phyloP scores from a whole-genome alignment of 2,329 filamentous ascomycete genomes.

The Claviceps quebecensis region DNA sequence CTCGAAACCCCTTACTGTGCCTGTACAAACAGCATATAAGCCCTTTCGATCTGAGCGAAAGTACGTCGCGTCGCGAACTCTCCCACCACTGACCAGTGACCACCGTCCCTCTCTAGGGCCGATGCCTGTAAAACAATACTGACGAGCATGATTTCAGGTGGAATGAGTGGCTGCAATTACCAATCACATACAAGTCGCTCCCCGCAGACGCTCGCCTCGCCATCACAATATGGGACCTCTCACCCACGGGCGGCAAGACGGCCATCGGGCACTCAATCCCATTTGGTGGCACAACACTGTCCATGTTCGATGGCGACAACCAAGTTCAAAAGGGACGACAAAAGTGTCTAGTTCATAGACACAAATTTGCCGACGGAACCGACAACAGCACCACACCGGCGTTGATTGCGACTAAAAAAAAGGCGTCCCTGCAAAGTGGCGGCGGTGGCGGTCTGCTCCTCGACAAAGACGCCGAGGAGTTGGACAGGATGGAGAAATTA shows the following conservation, averaged over 20 bases:
- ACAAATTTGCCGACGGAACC: conserved; percentile 73
- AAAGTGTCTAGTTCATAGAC: conserved; percentile 74
- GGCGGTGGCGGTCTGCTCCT: conserved; percentile 33
- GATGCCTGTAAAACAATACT: not conserved
- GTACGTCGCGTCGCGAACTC: conserved; percentile 19
- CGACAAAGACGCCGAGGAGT: conserved; percentile 66
- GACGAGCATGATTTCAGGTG: conserved; percentile 37
- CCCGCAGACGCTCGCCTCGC: conserved; percentile 73
- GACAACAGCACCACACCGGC: conserved; percentile 64
- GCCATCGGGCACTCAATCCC: conserved; percentile 68
- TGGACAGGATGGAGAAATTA: conserved; percentile 75
- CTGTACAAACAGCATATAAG: conserved; percentile 85
- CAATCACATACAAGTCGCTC: conserved; percentile 69
- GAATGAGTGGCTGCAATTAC: conserved; percentile 93
- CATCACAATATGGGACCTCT: conserved; percentile 91
- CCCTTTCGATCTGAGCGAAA: conserved; percentile 64
- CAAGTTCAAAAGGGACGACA: conserved; percentile 84
- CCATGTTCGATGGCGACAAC: conserved; percentile 85
- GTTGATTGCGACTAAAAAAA: conserved; percentile 43
- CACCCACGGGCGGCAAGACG: conserved; percentile 57
- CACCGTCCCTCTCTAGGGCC: not conserved
- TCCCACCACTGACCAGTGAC: not conserved
- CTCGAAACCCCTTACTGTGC: conserved; percentile 85
- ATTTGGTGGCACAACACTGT: conserved; percentile 85
- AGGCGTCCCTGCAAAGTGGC: conserved; percentile 34